Evolutionary conservation across 768 basidiomycete species (phyloP).

Genomic region (Pisolithus orientalis): DNA sequence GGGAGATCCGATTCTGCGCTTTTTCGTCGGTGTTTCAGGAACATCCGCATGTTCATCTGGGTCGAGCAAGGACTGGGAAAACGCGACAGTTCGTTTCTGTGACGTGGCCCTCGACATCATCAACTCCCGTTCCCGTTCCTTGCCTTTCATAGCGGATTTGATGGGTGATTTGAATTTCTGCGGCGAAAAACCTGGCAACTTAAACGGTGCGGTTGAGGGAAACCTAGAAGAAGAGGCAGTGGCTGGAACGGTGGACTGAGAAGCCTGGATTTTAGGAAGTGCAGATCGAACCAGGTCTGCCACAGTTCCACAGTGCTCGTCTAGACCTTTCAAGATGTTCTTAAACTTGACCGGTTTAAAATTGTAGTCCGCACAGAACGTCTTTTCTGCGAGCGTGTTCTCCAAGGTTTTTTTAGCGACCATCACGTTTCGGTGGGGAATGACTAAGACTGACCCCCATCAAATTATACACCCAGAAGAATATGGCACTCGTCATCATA

Average conservation of each 20-base stretch:
- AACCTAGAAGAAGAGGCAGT: neutral
- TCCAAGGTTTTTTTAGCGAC: neutral
- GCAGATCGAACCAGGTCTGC: slow-evolving; percentile 17
- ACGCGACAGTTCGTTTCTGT: slow-evolving; percentile 29
- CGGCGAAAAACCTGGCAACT: slow-evolving; percentile 3
- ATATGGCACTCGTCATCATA: slow-evolving; percentile 33
- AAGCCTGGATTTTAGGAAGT: slow-evolving; percentile 3
- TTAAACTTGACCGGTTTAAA: slow-evolving; percentile 14
- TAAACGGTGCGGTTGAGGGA: neutral
- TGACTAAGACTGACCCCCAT: slow-evolving; percentile 27
- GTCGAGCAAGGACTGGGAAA: slow-evolving; percentile 8
- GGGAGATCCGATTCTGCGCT: slow-evolving; percentile 25
- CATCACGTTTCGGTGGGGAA: neutral
- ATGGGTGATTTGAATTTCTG: slow-evolving; percentile 10
- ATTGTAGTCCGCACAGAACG: slow-evolving; percentile 12
- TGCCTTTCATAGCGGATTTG: slow-evolving; percentile 15
- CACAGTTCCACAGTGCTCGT: slow-evolving; percentile 20
- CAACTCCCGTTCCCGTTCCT: slow-evolving; percentile 11
- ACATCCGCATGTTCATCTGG: slow-evolving; percentile 20
- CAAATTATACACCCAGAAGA: slow-evolving; percentile 40
- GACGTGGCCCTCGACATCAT: slow-evolving; percentile 28
- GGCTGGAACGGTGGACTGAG: neutral
- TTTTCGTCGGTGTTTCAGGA: slow-evolving; percentile 40
- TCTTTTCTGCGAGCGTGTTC: slow-evolving; percentile 19
- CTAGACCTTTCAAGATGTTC: slow-evolving; percentile 12